Evolutionary conservation across 2,329 filamentous ascomycete species (phyloP), one percentile per base, ranked within the genome.

Genomic region (Diaporthe eres): DNA sequence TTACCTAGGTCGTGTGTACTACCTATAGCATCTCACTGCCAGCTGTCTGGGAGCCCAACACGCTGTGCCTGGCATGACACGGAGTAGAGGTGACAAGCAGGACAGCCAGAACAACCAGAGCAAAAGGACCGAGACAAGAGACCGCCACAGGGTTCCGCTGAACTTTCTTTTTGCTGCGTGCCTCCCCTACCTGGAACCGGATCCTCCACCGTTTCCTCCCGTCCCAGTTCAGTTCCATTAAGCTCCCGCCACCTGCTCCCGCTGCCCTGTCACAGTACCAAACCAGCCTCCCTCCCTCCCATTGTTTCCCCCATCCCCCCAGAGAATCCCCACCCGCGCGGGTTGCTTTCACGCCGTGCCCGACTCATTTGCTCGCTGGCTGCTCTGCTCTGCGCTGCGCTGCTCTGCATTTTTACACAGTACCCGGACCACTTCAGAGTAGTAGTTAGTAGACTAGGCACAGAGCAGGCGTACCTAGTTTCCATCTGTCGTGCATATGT

Each of bases 141-240:
- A 37, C 55, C 31, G 28, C 55, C 17, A 58, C 31, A 10, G 31
- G 55, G 31, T 58, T 37, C 55, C 19, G 55, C 55, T 15, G 9
- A 37, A 37, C 31, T 22, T 58, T 58, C 17, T 58, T 37, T 58
- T 58, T 58, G 10, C 55, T 22, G 39, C 60, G n/a, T 44, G 12
- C 60, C 25, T 19, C 17, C 39, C 39, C 60, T 34, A 57, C 22
- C 39, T 71, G 51, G 68, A 60, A 71, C 68, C 53, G 17, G 68
- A 57, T 71, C 55, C 70, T 51, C 55, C 55, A 72, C 55, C 53
- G n/a, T 17, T 17, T 49, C 60, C n/a, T 49, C 17, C 39, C 22
- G 28, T 47, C 55, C 53, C 68, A 71, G 68, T 49, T 57, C 34
- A 39, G 37, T 39, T 39, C 63, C 53, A 49, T 60, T 49, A 60